Conservation (phyloP, 345 rosid species). For the Acer yangbiense region DNA sequence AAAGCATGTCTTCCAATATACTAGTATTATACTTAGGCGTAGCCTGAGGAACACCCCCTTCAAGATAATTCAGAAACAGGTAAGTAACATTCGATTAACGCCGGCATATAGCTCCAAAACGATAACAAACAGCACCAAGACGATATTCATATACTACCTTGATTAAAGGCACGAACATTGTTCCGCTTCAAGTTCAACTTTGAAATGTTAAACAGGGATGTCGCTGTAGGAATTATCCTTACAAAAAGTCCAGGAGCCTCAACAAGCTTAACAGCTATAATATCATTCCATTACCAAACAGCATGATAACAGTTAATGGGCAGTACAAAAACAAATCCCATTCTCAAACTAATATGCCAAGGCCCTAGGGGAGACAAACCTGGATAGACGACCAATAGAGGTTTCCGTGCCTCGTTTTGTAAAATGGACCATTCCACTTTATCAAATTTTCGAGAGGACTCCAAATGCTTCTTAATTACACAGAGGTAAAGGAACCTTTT, state of each 20-base stretch:
- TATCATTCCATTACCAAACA: conserved; percentile 19
- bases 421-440: conserved; percentile 81
- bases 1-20: conserved; percentile 80
- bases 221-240: conserved; percentile 77
- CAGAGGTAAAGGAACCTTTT: conserved; percentile 85
- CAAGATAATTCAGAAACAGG: conserved; percentile 23
- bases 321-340: not conserved
- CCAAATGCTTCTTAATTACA: conserved; percentile 63
- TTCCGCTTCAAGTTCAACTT: conserved; percentile 72
- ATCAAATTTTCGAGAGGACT: conserved; percentile 41
- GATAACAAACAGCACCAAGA: not conserved
- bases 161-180: conserved; percentile 61
- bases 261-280: conserved; percentile 49
- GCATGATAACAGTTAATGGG: not conserved
- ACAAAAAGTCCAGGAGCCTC: conserved; percentile 61
- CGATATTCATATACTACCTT: conserved; percentile 45
- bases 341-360: conserved; percentile 8
- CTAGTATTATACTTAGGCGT: conserved; percentile 82
- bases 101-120: conserved; percentile 9
- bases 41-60: conserved; percentile 51
- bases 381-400: conserved; percentile 72
- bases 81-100: conserved; percentile 9
- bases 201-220: conserved; percentile 57
- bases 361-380: conserved; percentile 37
- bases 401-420: conserved; percentile 92